Base-by-base conservation (phyloP, 2,329 filamentous ascomycete species). In the Nemania sp. region DNA sequence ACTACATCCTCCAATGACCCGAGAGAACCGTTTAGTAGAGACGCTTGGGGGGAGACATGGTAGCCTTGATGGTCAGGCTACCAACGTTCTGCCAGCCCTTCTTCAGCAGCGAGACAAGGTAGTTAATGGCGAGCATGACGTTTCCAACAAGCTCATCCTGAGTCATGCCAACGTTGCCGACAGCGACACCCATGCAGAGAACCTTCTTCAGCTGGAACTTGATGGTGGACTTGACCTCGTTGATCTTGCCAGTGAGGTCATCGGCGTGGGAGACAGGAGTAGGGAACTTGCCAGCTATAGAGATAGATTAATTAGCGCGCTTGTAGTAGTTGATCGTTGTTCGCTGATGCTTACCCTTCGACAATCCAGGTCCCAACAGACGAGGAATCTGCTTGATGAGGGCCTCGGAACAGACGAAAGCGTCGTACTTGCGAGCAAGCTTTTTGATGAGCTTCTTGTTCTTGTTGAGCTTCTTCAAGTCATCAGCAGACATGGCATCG, bases 391-490 rank as follows among this genome's bases (percentile, higher is more conserved):
- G 94, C 92, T 97, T 98, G 92, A 99, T 98, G 81, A 99, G 88
- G 81, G 92, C 88, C 82, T 99, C 96, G 82, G 95, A 98, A 83
- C 96, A 92, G 82, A 99, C 86, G 88, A 99, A 99, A 79, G 96
- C 96, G 86, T 99, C 96, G 91, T 99, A 98, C 90, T 99, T 99
- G 91, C 94, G 94, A 74, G 96, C 96, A 77, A 99, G 93, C 92
- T 99, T 99, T 94, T 99, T 99, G 92, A 99, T 98, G 81, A 98
- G 92, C 92, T 99, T 99, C 93, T 99, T 98, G 93, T 99, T 99
- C 93, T 99, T 99, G 92, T 99, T 99, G 78, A 99, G 93, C 92
- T 99, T 99, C 93, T 99, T 99, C 87, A 99, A 87, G 86, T 99
- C 96, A 80, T 99, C 96, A 76, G 93, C 86, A 80, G 93, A 97